Percentiles rank a stretch among this genome's conserved stretches.
These are phyloP conservation scores for Plasmodium inui DNA, from an alignment of 169 alveolate genomes.

Conservation along the genomic window DNA sequence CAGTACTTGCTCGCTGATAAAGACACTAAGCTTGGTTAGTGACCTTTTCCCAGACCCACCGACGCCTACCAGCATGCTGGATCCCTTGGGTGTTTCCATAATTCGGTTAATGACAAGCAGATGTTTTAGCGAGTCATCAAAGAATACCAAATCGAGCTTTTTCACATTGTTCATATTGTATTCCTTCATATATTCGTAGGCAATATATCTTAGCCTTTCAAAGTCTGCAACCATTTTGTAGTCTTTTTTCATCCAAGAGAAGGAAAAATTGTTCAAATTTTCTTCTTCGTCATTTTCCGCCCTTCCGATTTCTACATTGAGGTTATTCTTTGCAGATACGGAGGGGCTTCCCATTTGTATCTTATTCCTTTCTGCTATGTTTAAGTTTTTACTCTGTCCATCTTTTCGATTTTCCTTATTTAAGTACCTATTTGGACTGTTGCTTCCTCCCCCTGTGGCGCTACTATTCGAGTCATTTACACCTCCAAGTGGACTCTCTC, in stretches of 20 bases:
- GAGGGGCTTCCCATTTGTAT: background rate
- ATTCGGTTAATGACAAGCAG: conserved; percentile 93
- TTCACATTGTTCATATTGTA: conserved; percentile 93
- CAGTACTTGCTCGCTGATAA: conserved; percentile 89
- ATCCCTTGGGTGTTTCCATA: conserved; percentile 94
- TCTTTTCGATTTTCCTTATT: background rate
- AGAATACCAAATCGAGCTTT: conserved; percentile 95
- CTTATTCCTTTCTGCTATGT: background rate
- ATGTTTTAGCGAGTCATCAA: conserved; percentile 96
- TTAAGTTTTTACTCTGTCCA: background rate
- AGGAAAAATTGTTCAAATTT: conserved; percentile 37
- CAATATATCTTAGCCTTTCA: conserved; percentile 88
- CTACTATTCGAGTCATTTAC: background rate
- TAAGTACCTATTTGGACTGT: background rate
- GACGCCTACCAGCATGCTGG: conserved; percentile 96
- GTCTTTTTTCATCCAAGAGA: conserved; percentile 74
- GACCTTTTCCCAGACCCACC: conserved; percentile 99
- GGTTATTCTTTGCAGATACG: background rate
- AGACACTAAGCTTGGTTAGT: conserved; percentile 95
- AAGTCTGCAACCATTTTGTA: conserved; percentile 89
- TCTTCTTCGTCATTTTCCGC: conserved; percentile 13
- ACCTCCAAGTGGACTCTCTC: background rate
- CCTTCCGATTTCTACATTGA: background rate
- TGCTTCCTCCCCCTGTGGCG: background rate
- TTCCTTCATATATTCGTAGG: conserved; percentile 88